Evolutionary conservation across 2,329 filamentous ascomycete genomes (phyloP).

Genomic region (Pseudogymnoascus pannorum): DNA sequence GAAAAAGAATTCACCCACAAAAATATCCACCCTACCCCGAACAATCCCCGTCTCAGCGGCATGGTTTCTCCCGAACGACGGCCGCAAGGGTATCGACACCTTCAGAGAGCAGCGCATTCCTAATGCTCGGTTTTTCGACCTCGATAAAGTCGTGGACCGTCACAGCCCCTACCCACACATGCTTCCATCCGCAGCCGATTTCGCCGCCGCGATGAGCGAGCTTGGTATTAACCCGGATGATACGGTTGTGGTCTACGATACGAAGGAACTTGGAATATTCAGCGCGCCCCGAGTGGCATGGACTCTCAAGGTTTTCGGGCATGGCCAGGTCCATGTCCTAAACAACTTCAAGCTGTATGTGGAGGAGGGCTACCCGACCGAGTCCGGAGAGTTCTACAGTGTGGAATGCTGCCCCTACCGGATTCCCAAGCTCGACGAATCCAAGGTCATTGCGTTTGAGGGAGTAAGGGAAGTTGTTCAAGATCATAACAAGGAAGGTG

Average conservation of each 20-base stretch:
- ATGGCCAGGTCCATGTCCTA: conserved; percentile 77
- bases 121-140: conserved; percentile 87
- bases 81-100: conserved; percentile 69
- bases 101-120: conserved; percentile 82
- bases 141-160: conserved; percentile 84
- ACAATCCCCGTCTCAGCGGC: conserved; percentile 85
- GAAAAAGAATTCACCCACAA: conserved; percentile 70
- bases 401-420: conserved; percentile 59
- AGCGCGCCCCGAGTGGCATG: conserved; percentile 88
- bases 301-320: conserved; percentile 87
- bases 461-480: conserved; percentile 70
- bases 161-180: conserved; percentile 92
- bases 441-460: conserved; percentile 71
- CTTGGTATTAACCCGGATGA: conserved; percentile 84
- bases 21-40: conserved; percentile 72
- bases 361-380: conserved; percentile 71
- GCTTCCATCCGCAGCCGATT: conserved; percentile 74
- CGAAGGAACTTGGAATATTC: conserved; percentile 85
- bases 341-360: conserved; percentile 98
- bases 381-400: conserved; percentile 67
- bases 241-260: conserved; percentile 89
- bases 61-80: conserved; percentile 95
- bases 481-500: conserved; percentile 73
- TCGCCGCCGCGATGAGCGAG: conserved; percentile 81
- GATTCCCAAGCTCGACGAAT: conserved; percentile 49